Evolutionary conservation across 805 yeast species (phyloP), one percentile per base, ranked within the genome.

Genomic region (Yamadazyma nakazawae): DNA sequence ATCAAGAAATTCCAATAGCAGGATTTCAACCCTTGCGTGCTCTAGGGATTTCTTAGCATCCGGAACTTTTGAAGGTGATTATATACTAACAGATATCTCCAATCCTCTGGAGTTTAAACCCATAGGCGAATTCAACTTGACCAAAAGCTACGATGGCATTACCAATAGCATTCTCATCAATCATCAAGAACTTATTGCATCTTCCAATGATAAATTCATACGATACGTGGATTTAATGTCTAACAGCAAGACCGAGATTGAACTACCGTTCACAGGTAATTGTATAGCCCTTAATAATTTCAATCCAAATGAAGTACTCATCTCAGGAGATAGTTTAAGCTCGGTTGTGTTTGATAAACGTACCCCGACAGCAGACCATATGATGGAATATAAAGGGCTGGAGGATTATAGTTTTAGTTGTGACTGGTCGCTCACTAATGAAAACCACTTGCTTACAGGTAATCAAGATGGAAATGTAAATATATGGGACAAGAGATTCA

Each of bases 391-490:
- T n/a, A 41, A 46, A 17, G 83, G 82, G 7, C 86, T 81, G 57
- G 60, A 61, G 41, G 86, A 82, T 56, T 81, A 58, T 56, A 76
- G 81, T 3, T 81, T 81, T 51, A 68, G 81, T 35, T 81, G 84
- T 56, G 85, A 80, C 54, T 82, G 86, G 85, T 66, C 69, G 2
- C 63, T 67, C 1, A 42, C 46, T 5, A 64, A 72, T 50, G 78
- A 72, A 12, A 61, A 72, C 40, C 53, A 66, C 5, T 51, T 81
- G 14, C 75, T 79, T 4, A 75, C 84, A 0, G 86, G 86, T 5
- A 78, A 74, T 54, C 86, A 82, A 58, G 87, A 82, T 58, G 76
- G 82, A 2, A 72, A 82, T 8, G 72, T 80, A 11, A 63, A 79
- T 35, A 52, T 80, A 8, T 80, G 76, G 71, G 86, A 82, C 59